Evolutionary conservation across 1,139 yeast genomes (phyloP), one percentile per base, ranked within the genome.

Genomic region (Yamadazyma friedrichii): DNA sequence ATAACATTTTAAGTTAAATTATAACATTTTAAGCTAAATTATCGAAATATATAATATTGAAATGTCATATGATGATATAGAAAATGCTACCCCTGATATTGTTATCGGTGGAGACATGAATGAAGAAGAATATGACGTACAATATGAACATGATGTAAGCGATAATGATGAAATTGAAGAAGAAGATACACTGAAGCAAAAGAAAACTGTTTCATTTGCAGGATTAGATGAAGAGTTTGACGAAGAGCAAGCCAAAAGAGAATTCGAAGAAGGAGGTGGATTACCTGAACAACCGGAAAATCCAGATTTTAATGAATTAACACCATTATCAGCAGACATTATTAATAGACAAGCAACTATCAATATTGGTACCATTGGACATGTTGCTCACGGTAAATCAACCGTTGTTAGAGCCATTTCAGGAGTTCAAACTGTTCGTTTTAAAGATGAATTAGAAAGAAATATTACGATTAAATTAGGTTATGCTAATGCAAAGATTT

Each of bases 281-380:
- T 77, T 93, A 46, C 98, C 98, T 42, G 96, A 87, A 61, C 98
- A 93, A 67, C 96, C 97, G 45, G 84, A 78, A 35, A 74, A 88
- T 63, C 95, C 95, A 41, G 96, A 91, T 59, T 85, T 89, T 55
- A 52, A 82, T 36, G 63, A 71, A 53, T 71, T 91, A 65, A 86
- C 93, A 36, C 97, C 98, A 35, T 74, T 88, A 51, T 84, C 95
- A 11, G 94, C 96, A 41, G 98, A 89, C 58, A 93, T 93, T 61
- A 93, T 93, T 68, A 89, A 88, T 65, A 87, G 98, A 76, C 99
- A 94, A 73, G 99, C 99, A 45, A 94, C 99, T 42, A 89, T 94
- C 61, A 94, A 94, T 68, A 94, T 94, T 58, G 99, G 99, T 67
- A 94, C 98, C 46, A 93, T 93, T 67, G 98, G 98, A 48, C 98